These are phyloP conservation scores for Gossypium bickii DNA, from an alignment of 345 rosid species.

Conservation along the genomic window DNA sequence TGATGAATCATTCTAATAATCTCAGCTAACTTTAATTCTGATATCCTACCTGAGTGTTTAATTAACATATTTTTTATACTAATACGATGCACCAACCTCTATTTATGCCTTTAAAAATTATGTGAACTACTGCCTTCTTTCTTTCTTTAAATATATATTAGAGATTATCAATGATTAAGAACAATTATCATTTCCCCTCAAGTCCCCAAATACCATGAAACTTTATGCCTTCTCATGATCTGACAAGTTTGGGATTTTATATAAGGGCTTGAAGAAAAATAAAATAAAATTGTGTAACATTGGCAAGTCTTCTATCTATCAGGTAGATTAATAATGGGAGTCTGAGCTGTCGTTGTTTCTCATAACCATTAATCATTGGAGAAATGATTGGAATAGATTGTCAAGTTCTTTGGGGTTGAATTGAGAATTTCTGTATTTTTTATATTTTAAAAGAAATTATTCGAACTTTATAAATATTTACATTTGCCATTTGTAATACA, in stretches of 20 bases:
- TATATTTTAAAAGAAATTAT: not conserved
- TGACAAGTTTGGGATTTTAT: not conserved
- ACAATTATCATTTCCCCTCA: not conserved
- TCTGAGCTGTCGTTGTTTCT: not conserved
- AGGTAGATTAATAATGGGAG: not conserved
- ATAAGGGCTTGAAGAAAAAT: too few species aligned
- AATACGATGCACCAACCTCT: slow-evolving; percentile 11
- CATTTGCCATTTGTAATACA: too few species aligned
- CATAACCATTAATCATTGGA: not conserved
- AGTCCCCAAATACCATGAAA: not conserved
- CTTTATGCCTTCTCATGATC: not conserved
- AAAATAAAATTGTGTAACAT: too few species aligned
- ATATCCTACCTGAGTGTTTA: slow-evolving; percentile 13
- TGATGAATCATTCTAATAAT: slow-evolving; percentile 7
- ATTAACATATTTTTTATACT: slow-evolving; percentile 7
- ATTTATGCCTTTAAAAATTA: not conserved
- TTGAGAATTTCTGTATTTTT: not conserved
- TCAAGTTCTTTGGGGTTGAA: not conserved
- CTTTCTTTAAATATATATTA: not conserved
- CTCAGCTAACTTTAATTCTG: slow-evolving; percentile 12
- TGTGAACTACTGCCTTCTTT: not conserved
- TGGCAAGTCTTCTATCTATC: too few species aligned
- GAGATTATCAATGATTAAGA: not conserved
- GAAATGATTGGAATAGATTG: not conserved
- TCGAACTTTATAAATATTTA: too few species aligned